Conservation (phyloP, 495 filamentous ascomycete species). For the Xylaria castorea region DNA sequence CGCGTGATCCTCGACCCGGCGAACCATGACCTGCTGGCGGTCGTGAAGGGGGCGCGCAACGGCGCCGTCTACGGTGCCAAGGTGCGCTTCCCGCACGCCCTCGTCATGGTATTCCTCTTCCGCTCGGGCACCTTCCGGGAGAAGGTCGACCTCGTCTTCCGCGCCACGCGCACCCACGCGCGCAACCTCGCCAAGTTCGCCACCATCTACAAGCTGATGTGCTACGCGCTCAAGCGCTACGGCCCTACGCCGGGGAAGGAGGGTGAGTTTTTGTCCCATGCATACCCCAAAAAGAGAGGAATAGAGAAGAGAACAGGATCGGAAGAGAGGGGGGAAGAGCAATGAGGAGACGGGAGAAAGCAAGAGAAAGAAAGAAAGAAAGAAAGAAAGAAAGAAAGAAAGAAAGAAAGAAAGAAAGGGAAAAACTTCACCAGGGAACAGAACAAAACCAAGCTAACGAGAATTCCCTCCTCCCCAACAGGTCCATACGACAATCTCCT, state of each 20-base stretch:
- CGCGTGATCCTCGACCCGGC: slow-evolving; percentile 78
- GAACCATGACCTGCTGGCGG: slow-evolving; percentile 79
- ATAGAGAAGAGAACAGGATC: neutral
- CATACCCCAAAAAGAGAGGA: neutral
- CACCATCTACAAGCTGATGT: slow-evolving; percentile 81
- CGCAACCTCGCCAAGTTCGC: slow-evolving; percentile 91
- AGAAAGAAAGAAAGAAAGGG: neutral
- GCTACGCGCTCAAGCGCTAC: slow-evolving; percentile 71
- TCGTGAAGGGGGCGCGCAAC: slow-evolving; percentile 93
- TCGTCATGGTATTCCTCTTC: slow-evolving; percentile 97
- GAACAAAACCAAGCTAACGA: neutral
- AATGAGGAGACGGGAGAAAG: neutral
- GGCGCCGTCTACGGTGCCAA: slow-evolving; percentile 96
- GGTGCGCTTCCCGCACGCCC: slow-evolving; percentile 96
- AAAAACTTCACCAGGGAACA: neutral
- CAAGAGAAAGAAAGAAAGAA: neutral
- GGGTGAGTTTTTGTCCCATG: slow-evolving; percentile 38
- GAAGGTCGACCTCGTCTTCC: slow-evolving; percentile 77
- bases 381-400: too few relatives aligned
- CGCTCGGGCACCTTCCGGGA: slow-evolving; percentile 84
- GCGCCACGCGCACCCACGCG: slow-evolving; percentile 89
- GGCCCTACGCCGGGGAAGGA: slow-evolving; percentile 66
- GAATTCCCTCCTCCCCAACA: slow-evolving; percentile 16
- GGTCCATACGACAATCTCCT: slow-evolving; percentile 83
- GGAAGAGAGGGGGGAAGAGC: neutral